Evolutionary conservation across 2,329 filamentous ascomycete genomes (phyloP).

Genomic region (Phaeosphaeriaceae sp.): DNA sequence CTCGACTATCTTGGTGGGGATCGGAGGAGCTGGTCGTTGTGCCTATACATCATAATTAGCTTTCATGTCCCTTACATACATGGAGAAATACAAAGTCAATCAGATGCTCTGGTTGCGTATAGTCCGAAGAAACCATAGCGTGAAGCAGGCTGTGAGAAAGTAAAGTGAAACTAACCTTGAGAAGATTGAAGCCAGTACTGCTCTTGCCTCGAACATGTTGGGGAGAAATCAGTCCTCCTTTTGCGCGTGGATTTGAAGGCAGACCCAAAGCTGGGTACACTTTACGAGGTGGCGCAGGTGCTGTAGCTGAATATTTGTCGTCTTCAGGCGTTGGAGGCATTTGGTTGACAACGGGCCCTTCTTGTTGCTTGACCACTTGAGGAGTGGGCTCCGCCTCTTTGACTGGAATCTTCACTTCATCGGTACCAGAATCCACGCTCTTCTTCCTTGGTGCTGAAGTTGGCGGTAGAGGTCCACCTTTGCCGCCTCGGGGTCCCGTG

Average conservation of each 20-base stretch:
- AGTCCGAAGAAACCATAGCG: conserved; percentile 17
- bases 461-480: conserved; percentile 29
- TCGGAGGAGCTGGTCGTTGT: conserved; percentile 27
- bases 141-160: conserved; percentile 30
- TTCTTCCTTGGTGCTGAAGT: conserved; percentile 26
- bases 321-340: conserved; percentile 44
- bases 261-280: conserved; percentile 32
- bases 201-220: conserved; percentile 46
- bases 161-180: conserved; percentile 46
- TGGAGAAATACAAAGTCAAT: not conserved
- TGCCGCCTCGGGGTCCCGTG: conserved; percentile 37
- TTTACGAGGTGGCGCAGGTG: conserved; percentile 30
- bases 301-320: conserved; percentile 12
- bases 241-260: conserved; percentile 39
- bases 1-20: conserved; percentile 21
- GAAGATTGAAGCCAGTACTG: conserved; percentile 45
- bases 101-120: conserved; percentile 12
- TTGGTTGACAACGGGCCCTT: conserved; percentile 12
- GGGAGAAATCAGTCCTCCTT: conserved; percentile 22
- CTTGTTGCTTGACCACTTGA: conserved; percentile 8
- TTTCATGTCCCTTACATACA: not conserved
- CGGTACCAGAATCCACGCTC: conserved; percentile 15
- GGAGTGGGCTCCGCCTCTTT: conserved; percentile 6
- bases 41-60: conserved; percentile 16
- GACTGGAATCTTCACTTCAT: conserved; percentile 4